phyloP scores from a whole-genome alignment of 2,329 filamentous ascomycete species.

The Alternaria panax region DNA sequence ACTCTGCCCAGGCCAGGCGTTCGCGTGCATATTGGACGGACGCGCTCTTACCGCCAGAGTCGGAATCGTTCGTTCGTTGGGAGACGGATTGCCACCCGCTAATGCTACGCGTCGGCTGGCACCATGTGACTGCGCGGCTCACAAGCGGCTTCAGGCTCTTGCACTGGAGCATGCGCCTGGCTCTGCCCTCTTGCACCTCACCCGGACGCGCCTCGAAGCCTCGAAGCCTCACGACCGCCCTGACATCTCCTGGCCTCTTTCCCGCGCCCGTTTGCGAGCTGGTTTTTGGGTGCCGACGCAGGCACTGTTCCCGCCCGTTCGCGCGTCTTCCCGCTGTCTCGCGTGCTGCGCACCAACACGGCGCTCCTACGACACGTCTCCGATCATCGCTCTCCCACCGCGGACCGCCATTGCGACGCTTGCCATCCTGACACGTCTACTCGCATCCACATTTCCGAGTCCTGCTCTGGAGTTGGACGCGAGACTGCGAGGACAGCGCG shows the following conservation, averaged over 20 bases:
- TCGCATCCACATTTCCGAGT: neutral
- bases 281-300: conserved; percentile 5
- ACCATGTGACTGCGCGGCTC: conserved; percentile 31
- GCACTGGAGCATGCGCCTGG: conserved; percentile 5
- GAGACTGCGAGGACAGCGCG: conserved; percentile 3
- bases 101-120: conserved; percentile 28
- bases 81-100: conserved; percentile 26
- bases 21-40: conserved; percentile 22
- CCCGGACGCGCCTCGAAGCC: conserved; percentile 30
- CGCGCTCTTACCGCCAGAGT: conserved; percentile 17
- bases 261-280: conserved; percentile 11
- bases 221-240: conserved; percentile 8
- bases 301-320: conserved; percentile 22
- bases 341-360: conserved; percentile 18
- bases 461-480: conserved; percentile 1
- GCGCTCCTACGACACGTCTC: conserved; percentile 18
- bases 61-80: conserved; percentile 18
- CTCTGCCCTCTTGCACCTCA: conserved; percentile 17
- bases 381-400: conserved; percentile 8
- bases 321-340: conserved; percentile 25
- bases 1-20: conserved; percentile 21
- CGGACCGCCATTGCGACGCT: conserved; percentile 5
- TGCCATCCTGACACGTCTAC: neutral
- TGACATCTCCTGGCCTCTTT: conserved; percentile 12
- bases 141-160: conserved; percentile 23